phyloP scores from a whole-genome alignment of 1,284 basidiomycete genomes.

The Blastosporella zonata region DNA sequence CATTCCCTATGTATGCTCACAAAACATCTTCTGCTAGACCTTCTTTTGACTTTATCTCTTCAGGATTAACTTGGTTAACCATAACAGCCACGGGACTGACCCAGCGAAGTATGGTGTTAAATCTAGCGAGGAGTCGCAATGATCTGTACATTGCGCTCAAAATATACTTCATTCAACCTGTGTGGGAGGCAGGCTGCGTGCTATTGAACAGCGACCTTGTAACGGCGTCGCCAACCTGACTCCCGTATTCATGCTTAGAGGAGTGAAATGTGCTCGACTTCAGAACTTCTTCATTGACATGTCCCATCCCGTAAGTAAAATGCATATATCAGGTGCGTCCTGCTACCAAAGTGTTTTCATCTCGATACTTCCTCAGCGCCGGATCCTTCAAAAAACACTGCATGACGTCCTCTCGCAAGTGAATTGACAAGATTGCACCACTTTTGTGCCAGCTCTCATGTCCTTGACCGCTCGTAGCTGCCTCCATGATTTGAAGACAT shows the following conservation, averaged over 20 bases:
- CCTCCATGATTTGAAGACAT: constrained; percentile 39
- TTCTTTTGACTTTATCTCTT: constrained; percentile 11
- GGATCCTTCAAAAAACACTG: constrained; percentile 28
- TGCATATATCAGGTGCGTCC: no score
- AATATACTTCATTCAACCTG: background rate
- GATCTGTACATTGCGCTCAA: background rate
- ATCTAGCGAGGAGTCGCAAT: constrained; percentile 24
- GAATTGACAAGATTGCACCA: constrained; percentile 13
- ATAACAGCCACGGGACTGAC: constrained; percentile 84
- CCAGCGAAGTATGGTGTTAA: constrained; percentile 71
- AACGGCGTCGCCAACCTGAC: no score
- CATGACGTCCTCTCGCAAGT: constrained; percentile 27
- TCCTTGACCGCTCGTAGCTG: constrained; percentile 4
- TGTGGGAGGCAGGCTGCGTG: no score
- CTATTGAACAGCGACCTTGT: no score
- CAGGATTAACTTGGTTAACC: constrained; percentile 93
- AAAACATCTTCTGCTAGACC: constrained; percentile 11
- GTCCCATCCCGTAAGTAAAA: no score
- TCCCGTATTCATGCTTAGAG: no score
- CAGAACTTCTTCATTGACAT: no score
- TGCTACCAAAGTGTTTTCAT: background rate
- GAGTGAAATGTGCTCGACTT: no score
- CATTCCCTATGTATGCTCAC: constrained; percentile 62
- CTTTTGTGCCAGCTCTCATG: constrained; percentile 16
- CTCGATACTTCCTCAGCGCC: constrained; percentile 21